phyloP scores from a whole-genome alignment of 2,329 filamentous ascomycete genomes.

The Aspergillus tanneri region DNA sequence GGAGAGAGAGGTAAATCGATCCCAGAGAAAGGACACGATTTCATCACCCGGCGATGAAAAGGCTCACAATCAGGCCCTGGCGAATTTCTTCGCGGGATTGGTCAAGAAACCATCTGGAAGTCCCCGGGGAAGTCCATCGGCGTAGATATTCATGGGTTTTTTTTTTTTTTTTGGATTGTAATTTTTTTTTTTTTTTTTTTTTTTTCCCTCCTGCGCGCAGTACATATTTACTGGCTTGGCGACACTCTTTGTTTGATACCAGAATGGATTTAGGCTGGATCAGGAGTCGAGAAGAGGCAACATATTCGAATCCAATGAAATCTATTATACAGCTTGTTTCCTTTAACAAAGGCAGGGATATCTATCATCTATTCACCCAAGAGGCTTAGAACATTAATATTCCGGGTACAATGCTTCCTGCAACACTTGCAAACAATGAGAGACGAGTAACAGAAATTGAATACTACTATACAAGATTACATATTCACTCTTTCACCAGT shows the following conservation, averaged over 20 bases:
- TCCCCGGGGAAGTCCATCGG: conserved; percentile 40
- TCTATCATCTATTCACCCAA: not conserved
- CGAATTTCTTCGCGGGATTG: conserved; percentile 60
- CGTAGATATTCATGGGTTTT: too few relatives aligned
- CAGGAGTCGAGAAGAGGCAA: conserved; percentile 12
- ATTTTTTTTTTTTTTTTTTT: conserved; percentile 18
- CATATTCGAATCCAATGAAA: not conserved
- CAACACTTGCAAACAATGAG: too few relatives aligned
- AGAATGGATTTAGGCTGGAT: conserved; percentile 15
- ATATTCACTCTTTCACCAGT: conserved; percentile 64
- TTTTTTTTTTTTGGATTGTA: conserved; percentile 21
- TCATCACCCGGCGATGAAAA: conserved; percentile 45
- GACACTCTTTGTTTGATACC: conserved; percentile 15
- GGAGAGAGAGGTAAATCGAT: conserved; percentile 47
- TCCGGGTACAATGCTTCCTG: not conserved
- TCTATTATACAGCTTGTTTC: too few relatives aligned
- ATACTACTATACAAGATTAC: not conserved
- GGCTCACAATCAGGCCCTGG: conserved; percentile 59
- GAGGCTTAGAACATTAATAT: too few relatives aligned
- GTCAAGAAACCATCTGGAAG: conserved; percentile 52
- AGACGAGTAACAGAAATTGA: too few relatives aligned
- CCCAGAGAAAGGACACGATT: conserved; percentile 35
- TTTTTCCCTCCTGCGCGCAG: conserved; percentile 2
- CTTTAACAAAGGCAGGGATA: not conserved
- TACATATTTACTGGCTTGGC: conserved; percentile 64